phyloP scores from a whole-genome alignment of 78 protist genomes.

The Reticulomyxa filosa region DNA sequence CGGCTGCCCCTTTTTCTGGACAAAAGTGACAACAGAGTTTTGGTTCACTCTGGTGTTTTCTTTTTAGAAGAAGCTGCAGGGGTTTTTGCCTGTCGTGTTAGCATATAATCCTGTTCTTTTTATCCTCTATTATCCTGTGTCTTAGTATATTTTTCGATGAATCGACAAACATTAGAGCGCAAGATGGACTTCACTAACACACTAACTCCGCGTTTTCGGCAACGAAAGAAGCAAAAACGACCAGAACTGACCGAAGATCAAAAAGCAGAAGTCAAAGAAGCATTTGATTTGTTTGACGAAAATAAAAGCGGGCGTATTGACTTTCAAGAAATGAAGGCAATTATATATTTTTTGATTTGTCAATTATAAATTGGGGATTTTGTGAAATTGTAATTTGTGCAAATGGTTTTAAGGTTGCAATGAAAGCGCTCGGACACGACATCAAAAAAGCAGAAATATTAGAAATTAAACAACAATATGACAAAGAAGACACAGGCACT shows the following conservation, averaged over 20 bases:
- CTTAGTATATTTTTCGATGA: too few relatives aligned
- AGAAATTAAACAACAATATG: conserved; percentile 13
- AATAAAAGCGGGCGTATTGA: conserved; percentile 19
- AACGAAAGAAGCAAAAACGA: too few relatives aligned
- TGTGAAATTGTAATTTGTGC: background rate
- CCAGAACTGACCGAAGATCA: background rate
- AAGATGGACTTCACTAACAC: too few relatives aligned
- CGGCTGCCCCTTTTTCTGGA: too few relatives aligned
- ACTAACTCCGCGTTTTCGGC: too few relatives aligned
- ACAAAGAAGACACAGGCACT: conserved; percentile 5
- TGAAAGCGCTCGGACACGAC: conserved; percentile 31
- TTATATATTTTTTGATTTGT: background rate
- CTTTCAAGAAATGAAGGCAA: conserved; percentile 32
- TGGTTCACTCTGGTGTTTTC: too few relatives aligned
- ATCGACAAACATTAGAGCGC: too few relatives aligned
- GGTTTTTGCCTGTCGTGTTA: too few relatives aligned
- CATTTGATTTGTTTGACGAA: conserved; percentile 25
- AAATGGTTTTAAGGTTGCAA: conserved; percentile 6
- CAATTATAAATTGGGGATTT: background rate
- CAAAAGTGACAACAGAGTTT: too few relatives aligned
- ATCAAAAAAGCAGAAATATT: conserved; percentile 7
- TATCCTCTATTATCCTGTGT: too few relatives aligned
- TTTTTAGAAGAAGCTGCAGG: too few relatives aligned
- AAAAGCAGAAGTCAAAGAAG: conserved; percentile 2
- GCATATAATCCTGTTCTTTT: too few relatives aligned